A percentile compares a stretch with the other conserved stretches of the same genome.
Evolutionary conservation across 768 basidiomycete genomes (phyloP).

Genomic region (Panaeolus cyanescens): DNA sequence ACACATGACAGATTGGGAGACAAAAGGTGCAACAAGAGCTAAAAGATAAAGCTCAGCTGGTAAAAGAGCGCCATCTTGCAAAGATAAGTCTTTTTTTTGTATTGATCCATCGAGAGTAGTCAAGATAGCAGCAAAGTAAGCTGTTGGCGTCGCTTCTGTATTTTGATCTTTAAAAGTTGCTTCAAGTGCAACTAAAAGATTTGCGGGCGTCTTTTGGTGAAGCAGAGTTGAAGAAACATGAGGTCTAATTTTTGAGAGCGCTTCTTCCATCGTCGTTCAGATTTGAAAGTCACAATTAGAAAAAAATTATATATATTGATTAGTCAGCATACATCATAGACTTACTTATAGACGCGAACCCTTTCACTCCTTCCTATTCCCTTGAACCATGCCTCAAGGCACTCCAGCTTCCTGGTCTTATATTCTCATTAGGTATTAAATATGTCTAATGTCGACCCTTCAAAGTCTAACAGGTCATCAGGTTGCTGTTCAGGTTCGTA

Average conservation of each 20-base stretch:
- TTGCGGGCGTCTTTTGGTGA: constrained; percentile 90
- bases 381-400: constrained; percentile 25
- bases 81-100: constrained; percentile 52
- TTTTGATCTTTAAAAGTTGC: constrained; percentile 71
- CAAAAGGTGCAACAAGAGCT: constrained; percentile 75
- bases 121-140: constrained; percentile 92
- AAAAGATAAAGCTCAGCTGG: constrained; percentile 87
- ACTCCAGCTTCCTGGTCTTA: constrained; percentile 50
- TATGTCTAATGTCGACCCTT: neutral
- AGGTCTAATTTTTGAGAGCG: constrained; percentile 83
- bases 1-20: constrained; percentile 79
- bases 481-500: constrained; percentile 76
- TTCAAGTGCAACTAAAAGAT: constrained; percentile 83
- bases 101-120: constrained; percentile 82
- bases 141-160: constrained; percentile 73
- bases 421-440: constrained; percentile 58
- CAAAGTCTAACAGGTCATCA: constrained; percentile 23
- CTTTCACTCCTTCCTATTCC: neutral
- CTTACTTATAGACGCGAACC: no score
- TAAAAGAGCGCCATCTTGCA: constrained; percentile 71
- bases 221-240: constrained; percentile 79
- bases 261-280: constrained; percentile 52
- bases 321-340: constrained; percentile 19
- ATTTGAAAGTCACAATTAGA: neutral
- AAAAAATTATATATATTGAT: constrained; percentile 5